phyloP scores from a whole-genome alignment of 495 filamentous ascomycete genomes.

The Sporormia fimetaria region DNA sequence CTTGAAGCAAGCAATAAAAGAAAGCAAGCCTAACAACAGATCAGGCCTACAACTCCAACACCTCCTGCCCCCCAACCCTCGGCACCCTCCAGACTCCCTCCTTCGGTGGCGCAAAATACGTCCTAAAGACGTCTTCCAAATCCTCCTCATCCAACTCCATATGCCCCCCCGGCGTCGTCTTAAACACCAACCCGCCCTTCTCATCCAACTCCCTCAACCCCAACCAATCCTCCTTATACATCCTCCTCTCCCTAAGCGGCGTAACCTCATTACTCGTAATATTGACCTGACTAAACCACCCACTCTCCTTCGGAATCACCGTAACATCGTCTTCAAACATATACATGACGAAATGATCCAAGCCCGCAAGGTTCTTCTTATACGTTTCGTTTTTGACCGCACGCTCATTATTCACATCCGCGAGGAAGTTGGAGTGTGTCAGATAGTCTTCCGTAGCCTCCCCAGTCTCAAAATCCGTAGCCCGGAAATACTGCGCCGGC shows the following conservation, averaged over 20 bases:
- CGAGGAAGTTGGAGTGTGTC: slow-evolving; percentile 80
- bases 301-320: slow-evolving; percentile 81
- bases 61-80: slow-evolving; percentile 4
- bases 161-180: slow-evolving; percentile 58
- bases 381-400: slow-evolving; percentile 61
- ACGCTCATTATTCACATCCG: slow-evolving; percentile 97
- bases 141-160: slow-evolving; percentile 67
- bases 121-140: slow-evolving; percentile 54
- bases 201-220: slow-evolving; percentile 73
- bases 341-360: slow-evolving; percentile 80
- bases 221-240: slow-evolving; percentile 92
- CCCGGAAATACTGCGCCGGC: slow-evolving; percentile 88
- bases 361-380: slow-evolving; percentile 50
- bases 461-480: slow-evolving; percentile 28
- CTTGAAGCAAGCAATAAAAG: no score
- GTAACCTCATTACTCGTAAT: slow-evolving; percentile 49
- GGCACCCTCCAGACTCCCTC: background rate
- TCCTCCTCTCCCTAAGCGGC: slow-evolving; percentile 52
- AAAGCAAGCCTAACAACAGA: no score
- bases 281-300: slow-evolving; percentile 78
- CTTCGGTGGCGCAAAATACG: slow-evolving; percentile 52
- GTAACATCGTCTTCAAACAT: slow-evolving; percentile 80
- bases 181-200: slow-evolving; percentile 66
- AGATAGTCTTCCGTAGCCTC: slow-evolving; percentile 60
- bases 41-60: slow-evolving; percentile 19